Conservation (phyloP, 805 yeast species). For the Candida pini region DNA sequence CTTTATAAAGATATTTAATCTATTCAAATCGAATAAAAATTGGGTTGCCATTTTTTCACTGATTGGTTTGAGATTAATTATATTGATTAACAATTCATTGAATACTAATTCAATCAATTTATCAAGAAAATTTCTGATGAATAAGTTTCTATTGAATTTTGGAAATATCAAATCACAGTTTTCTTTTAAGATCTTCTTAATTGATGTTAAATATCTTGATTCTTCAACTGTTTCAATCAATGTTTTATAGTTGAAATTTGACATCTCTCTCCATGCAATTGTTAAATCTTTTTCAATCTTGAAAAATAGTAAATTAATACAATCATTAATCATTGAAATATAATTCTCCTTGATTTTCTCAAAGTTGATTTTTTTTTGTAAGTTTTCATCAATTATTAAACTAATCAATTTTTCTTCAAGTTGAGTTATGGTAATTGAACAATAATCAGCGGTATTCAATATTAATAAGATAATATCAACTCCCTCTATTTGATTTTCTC, state of each 20-base stretch:
- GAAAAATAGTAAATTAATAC: conserved; percentile 48
- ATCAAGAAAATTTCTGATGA: conserved; percentile 69
- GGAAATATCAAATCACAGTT: conserved; percentile 46
- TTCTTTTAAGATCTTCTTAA: conserved; percentile 42
- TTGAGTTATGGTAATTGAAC: conserved; percentile 72
- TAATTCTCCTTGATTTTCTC: conserved; percentile 52
- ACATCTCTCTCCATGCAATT: conserved; percentile 79
- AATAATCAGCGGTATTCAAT: conserved; percentile 85
- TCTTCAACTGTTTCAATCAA: conserved; percentile 63
- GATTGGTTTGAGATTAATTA: conserved; percentile 62
- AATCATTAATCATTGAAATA: conserved; percentile 50
- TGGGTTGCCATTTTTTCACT: conserved; percentile 74
- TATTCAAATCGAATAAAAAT: conserved; percentile 64
- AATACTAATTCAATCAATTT: conserved; percentile 63
- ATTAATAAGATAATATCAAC: conserved; percentile 63
- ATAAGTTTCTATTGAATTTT: conserved; percentile 61
- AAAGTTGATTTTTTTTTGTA: conserved; percentile 42
- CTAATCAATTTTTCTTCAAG: conserved; percentile 54
- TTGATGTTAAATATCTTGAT: conserved; percentile 61
- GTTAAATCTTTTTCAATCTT: conserved; percentile 59
- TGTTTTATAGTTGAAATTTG: conserved; percentile 67
- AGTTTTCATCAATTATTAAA: conserved; percentile 30
- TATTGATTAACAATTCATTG: conserved; percentile 48
- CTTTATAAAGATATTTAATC: conserved; percentile 54
- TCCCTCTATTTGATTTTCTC: conserved; percentile 47